These are phyloP conservation scores for Oryza brachyantha DNA, from an alignment of 176 grass and related monocot species.

Conservation along the genomic window DNA sequence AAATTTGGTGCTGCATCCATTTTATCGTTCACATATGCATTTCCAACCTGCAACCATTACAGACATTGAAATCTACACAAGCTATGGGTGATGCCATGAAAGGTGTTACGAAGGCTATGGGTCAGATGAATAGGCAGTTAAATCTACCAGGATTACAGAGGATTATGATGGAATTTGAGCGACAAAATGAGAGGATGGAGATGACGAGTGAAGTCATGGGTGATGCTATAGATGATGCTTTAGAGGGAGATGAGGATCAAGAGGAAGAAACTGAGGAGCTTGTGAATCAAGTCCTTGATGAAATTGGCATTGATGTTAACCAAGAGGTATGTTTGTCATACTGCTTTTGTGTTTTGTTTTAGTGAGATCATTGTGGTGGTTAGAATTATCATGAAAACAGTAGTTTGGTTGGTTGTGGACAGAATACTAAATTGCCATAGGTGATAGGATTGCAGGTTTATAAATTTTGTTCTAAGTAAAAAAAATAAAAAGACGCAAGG, in stretches of 20 bases:
- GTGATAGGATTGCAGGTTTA: background rate
- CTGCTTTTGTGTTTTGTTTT: background rate
- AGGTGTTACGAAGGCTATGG: constrained; percentile 80
- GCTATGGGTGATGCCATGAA: constrained; percentile 85
- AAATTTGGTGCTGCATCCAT: background rate
- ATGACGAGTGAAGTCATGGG: constrained; percentile 76
- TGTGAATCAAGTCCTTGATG: constrained; percentile 75
- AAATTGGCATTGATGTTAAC: constrained; percentile 77
- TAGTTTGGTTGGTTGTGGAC: background rate
- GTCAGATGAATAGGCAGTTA: constrained; percentile 74
- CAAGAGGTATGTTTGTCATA: constrained; percentile 39
- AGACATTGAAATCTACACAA: constrained; percentile 82
- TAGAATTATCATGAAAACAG: background rate
- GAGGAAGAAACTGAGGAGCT: constrained; percentile 75
- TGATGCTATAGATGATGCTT: constrained; percentile 70
- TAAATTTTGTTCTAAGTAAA: no score
- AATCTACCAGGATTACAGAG: constrained; percentile 63
- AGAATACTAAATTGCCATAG: background rate
- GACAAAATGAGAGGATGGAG: constrained; percentile 86
- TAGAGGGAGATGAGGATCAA: constrained; percentile 64
- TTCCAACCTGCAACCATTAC: background rate
- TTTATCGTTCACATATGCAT: background rate
- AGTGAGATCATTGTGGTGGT: background rate
- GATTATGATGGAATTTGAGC: constrained; percentile 79
- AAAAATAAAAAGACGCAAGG: no score